phyloP scores from a whole-genome alignment of 306 rosid genomes.

The Cucurbita ficifolia region DNA sequence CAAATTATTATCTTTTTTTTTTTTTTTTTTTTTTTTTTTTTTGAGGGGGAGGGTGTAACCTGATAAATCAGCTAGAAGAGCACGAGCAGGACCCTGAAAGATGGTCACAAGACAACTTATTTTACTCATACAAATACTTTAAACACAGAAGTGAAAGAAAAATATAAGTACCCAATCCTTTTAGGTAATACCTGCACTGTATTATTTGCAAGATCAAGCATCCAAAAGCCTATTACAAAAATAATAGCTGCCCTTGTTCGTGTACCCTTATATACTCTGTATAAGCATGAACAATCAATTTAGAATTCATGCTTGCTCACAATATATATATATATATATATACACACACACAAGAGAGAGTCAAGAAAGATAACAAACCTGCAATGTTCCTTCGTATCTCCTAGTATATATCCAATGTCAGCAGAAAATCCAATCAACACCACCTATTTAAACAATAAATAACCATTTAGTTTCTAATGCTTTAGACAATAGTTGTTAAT shows the following conservation, averaged over 20 bases:
- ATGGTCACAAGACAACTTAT: neutral
- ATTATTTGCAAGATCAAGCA: conserved; percentile 99
- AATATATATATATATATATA: too few species aligned
- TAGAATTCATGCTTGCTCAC: conserved; percentile 3
- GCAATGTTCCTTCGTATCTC: conserved; percentile 86
- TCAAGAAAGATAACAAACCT: conserved; percentile 42
- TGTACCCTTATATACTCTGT: conserved; percentile 77
- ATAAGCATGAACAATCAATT: conserved; percentile 18
- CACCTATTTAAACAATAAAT: conserved; percentile 34
- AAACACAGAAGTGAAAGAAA: neutral
- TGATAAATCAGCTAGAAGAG: conserved; percentile 92
- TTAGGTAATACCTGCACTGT: conserved; percentile 62
- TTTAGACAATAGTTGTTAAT: neutral
- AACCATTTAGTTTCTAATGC: neutral
- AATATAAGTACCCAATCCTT: neutral
- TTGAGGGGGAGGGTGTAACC: conserved; percentile 24
- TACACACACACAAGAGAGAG: neutral
- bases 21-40: neutral
- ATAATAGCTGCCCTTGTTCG: conserved; percentile 77
- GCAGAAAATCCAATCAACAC: conserved; percentile 89
- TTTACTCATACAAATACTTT: conserved; percentile 1
- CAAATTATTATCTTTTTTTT: neutral
- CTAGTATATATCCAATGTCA: conserved; percentile 80
- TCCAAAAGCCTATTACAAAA: conserved; percentile 90
- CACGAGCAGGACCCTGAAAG: conserved; percentile 96